phyloP scores from a whole-genome alignment of 106 monocot genomes.

The Platanthera zijinensis region DNA sequence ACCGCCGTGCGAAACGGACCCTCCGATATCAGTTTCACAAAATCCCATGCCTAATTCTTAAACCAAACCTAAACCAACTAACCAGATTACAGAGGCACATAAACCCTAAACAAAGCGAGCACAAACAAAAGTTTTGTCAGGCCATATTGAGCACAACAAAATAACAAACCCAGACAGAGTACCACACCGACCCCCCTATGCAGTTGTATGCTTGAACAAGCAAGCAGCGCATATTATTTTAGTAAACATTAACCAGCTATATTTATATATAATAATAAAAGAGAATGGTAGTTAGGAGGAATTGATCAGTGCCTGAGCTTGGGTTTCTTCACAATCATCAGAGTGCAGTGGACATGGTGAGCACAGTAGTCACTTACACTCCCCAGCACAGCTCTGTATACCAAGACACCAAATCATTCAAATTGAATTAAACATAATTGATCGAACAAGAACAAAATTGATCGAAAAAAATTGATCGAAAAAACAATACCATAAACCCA shows the following conservation, averaged over 20 bases:
- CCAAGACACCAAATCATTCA: not conserved
- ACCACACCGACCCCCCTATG: not conserved
- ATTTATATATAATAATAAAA: not conserved
- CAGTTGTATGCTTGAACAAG: not conserved
- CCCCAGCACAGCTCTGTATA: conserved; percentile 32
- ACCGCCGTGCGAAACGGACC: no score
- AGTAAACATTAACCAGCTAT: not conserved
- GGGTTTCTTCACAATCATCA: conserved; percentile 50
- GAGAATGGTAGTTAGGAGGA: not conserved
- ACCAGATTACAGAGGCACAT: no score
- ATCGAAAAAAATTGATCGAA: no score
- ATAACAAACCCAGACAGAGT: not conserved
- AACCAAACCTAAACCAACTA: no score
- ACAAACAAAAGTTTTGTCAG: no score
- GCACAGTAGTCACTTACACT: conserved; percentile 51
- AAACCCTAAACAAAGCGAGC: no score
- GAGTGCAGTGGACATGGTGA: conserved; percentile 37
- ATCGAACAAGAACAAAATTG: no score
- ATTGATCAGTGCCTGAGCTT: conserved; percentile 18
- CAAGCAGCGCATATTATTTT: not conserved
- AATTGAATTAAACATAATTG: not conserved
- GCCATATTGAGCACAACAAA: no score
- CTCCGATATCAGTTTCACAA: no score
- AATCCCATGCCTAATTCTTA: no score
- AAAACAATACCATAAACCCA: no score